These are phyloP conservation scores for Penicillium longicatenatum DNA, from an alignment of 495 filamentous ascomycete species.

Conservation along the genomic window DNA sequence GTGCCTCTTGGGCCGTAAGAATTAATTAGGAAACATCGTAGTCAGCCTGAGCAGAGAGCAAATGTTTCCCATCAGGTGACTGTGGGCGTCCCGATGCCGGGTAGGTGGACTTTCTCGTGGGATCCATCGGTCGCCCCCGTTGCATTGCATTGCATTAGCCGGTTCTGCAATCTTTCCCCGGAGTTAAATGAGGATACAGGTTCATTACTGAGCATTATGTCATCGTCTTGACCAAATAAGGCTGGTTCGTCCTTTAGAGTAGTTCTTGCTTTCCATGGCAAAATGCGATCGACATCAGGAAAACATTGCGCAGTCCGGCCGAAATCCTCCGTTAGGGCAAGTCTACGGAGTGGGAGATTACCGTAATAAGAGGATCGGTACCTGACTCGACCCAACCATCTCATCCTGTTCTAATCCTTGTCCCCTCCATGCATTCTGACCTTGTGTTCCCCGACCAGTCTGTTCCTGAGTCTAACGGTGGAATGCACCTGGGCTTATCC, in stretches of 20 bases:
- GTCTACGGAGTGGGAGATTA: background rate
- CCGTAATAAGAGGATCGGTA: constrained; percentile 21
- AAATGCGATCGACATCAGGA: background rate
- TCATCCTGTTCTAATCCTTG: constrained; percentile 11
- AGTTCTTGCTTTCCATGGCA: background rate
- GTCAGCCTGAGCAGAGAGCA: too few species aligned
- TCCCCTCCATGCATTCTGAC: constrained; percentile 2
- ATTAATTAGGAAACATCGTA: too few species aligned
- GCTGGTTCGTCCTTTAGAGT: constrained; percentile 10
- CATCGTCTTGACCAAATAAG: constrained; percentile 9
- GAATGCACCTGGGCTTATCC: constrained; percentile 7
- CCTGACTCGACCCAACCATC: constrained; percentile 25
- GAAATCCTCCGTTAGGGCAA: background rate
- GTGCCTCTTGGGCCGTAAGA: constrained; percentile 3
- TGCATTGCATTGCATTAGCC: constrained; percentile 35
- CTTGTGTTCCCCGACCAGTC: constrained; percentile 20
- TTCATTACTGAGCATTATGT: constrained; percentile 8
- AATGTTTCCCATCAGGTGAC: constrained; percentile 25
- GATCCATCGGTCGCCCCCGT: constrained; percentile 25
- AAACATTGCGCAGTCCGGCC: background rate
- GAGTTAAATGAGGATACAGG: constrained; percentile 7
- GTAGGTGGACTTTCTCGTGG: constrained; percentile 21
- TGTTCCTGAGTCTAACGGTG: constrained; percentile 20
- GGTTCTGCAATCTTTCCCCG: constrained; percentile 26
- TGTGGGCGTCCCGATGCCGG: constrained; percentile 20